Evolutionary conservation across 2,329 filamentous ascomycete species (phyloP), one percentile per base, ranked within the genome.

Genomic region (Hawksworthiomyces lignivorus): DNA sequence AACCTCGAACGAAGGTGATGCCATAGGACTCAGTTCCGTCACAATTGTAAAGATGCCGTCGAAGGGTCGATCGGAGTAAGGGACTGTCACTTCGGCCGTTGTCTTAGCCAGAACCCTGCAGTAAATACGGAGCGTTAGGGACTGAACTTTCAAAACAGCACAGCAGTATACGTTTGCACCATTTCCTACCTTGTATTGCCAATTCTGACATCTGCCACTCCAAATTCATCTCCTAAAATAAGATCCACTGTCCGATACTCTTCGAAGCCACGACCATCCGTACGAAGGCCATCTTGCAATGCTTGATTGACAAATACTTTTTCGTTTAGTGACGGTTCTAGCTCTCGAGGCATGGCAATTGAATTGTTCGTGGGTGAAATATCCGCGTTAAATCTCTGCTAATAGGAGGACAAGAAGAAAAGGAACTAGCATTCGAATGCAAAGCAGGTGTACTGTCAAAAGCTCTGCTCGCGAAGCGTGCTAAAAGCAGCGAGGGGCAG

Each of bases 131-230:
- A 44, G 20, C 2, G 29, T 12, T 11, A 37, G 17, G 4, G 11
- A 19, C 6, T 18, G 4, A 14, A 40, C 14, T 6, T 17, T 1
- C n/a, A 9, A 3, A 10, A 29, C 7, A 4, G n/a, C n/a, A n/a
- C n/a, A n/a, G n/a, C n/a, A n/a, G n/a, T n/a, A n/a, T n/a, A n/a
- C n/a, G n/a, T n/a, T n/a, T n/a, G n/a, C n/a, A n/a, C n/a, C n/a
- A n/a, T n/a, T n/a, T n/a, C n/a, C n/a, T n/a, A 90, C 89, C 82
- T 86, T 43, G 92, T 97, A 68, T 90, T 94, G 53, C 92, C 92
- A 49, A 96, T 67, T 50, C 80, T 76, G 29, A 96, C 84, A 56
- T 95, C 87, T 52, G 84, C 87, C 53, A 90, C 80, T 48, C 92
- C 92, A 72, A 89, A 89, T 55, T 95, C 87, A 49, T 95, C 83